Base-by-base conservation (phyloP, 352 stramenopile species). In the Pythium grandisporangium region DNA sequence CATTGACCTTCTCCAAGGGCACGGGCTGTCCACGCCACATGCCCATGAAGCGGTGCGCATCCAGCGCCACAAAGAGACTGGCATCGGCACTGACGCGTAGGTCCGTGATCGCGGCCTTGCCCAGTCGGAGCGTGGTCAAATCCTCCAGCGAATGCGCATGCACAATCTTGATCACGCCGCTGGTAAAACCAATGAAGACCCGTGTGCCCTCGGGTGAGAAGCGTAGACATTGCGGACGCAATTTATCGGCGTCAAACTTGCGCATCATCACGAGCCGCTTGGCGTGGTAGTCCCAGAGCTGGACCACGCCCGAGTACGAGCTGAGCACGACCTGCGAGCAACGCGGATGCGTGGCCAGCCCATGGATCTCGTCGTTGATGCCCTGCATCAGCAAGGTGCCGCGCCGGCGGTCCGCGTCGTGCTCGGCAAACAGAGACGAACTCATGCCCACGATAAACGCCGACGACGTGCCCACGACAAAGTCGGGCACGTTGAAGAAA, bases 341-440 rank as follows among this genome's bases (percentile, higher is more conserved):
- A 40, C 46, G 55, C 5, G 88, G 89, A 44, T 97, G 84, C 7
- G 77, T 63, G 11, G 79, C 71, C 14, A 97, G 53, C 0, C 66
- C 66, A 24, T 74, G 64, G 48, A 96, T 90, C n/a, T 82, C 68
- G 51, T 90, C 85, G 39, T 86, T 84, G 35, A 95, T 85, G 12
- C 88, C 83, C 41, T 97, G 88, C 71, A 96, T 82, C 4, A 97
- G 59, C 27, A 96, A 42, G n/a, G 80, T 94, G 6, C 89, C 89
- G 2, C 84, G 75, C 6, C 89, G 74, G 26, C 86, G 74, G 19
- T 95, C 83, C 7, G 76, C 46, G 23, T 91, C 73, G 42, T 95
- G 63, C 55, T 95, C 77, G n/a, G 71, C 80, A 43, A 97, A 97
- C 22, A 94, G 51, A 8, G 47, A 34, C 2, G 65, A 62, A 33